These are phyloP conservation scores for Fusarium penzigii DNA, from an alignment of 2,329 filamentous ascomycete species.

Conservation along the genomic window DNA sequence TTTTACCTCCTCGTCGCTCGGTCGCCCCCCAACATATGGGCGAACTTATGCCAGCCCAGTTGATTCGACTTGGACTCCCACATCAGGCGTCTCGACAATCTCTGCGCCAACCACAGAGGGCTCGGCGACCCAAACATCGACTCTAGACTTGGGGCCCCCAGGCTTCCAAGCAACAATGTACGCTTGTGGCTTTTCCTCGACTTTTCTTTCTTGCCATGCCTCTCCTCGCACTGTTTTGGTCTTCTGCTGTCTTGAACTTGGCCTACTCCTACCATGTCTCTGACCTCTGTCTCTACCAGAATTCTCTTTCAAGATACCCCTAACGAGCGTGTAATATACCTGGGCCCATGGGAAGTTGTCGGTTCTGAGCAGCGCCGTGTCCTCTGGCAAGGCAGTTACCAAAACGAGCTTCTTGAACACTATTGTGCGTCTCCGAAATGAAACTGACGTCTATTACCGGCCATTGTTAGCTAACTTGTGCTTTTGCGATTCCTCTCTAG, in stretches of 20 bases:
- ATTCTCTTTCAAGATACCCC: slow-evolving; percentile 52
- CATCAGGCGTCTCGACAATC: slow-evolving; percentile 44
- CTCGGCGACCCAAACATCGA: slow-evolving; percentile 41
- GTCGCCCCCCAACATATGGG: slow-evolving; percentile 43
- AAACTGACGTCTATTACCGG: background rate
- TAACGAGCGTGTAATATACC: slow-evolving; percentile 51
- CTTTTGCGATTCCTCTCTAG: slow-evolving; percentile 28
- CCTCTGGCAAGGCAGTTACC: slow-evolving; percentile 55
- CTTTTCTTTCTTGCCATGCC: background rate
- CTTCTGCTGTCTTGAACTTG: background rate
- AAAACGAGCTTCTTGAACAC: slow-evolving; percentile 53
- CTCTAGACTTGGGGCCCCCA: slow-evolving; percentile 53
- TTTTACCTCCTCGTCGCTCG: slow-evolving; percentile 47
- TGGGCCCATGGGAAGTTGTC: slow-evolving; percentile 55
- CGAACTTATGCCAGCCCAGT: slow-evolving; percentile 45
- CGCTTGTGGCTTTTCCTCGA: slow-evolving; percentile 9
- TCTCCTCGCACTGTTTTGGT: background rate
- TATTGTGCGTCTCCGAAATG: slow-evolving; percentile 40
- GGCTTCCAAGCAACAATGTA: slow-evolving; percentile 58
- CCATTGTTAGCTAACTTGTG: slow-evolving; percentile 7
- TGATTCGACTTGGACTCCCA: slow-evolving; percentile 49
- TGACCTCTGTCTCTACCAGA: slow-evolving; percentile 34
- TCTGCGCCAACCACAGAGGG: slow-evolving; percentile 43
- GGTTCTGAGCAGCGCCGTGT: slow-evolving; percentile 49
- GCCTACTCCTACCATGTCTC: slow-evolving; percentile 4